Conservation (phyloP, 1,284 basidiomycete species). For the Ceratobasidium sp. region DNA sequence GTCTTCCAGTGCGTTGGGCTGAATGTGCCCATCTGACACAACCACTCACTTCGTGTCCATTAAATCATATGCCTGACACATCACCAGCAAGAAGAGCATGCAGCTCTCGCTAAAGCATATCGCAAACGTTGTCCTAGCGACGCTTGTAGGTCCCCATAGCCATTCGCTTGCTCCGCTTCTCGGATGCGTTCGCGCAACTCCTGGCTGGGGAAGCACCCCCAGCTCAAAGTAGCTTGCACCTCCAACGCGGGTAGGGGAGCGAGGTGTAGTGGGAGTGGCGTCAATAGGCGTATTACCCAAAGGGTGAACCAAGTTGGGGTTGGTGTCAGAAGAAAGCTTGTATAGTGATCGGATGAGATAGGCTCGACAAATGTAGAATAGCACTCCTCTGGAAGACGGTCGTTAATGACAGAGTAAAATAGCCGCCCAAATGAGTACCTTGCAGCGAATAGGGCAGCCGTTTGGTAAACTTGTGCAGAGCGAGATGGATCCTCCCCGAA, state of each 20-base stretch:
- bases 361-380: constrained; percentile 40
- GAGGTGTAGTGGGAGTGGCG: constrained; percentile 7
- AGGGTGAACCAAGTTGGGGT: constrained; percentile 2
- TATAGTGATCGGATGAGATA: constrained; percentile 40
- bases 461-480: constrained; percentile 12
- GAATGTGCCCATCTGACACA: background rate
- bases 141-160: constrained; percentile 33
- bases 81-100: constrained; percentile 40
- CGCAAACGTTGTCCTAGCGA: constrained; percentile 40
- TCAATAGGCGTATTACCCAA: background rate
- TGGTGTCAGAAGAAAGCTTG: constrained; percentile 21
- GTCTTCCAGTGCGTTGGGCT: background rate
- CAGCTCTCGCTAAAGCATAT: constrained; percentile 43
- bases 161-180: constrained; percentile 1
- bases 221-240: constrained; percentile 22
- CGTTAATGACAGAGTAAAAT: background rate
- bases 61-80: constrained; percentile 40
- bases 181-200: constrained; percentile 9
- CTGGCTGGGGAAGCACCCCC: constrained; percentile 12
- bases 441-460: constrained; percentile 18
- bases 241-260: background rate
- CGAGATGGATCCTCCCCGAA: background rate
- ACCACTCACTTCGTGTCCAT: constrained; percentile 38
- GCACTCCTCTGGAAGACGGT: constrained; percentile 17
- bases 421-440: background rate